These are phyloP conservation scores for Exophiala phaeomuriformis DNA, from an alignment of 2,329 filamentous ascomycete species.

Conservation along the genomic window DNA sequence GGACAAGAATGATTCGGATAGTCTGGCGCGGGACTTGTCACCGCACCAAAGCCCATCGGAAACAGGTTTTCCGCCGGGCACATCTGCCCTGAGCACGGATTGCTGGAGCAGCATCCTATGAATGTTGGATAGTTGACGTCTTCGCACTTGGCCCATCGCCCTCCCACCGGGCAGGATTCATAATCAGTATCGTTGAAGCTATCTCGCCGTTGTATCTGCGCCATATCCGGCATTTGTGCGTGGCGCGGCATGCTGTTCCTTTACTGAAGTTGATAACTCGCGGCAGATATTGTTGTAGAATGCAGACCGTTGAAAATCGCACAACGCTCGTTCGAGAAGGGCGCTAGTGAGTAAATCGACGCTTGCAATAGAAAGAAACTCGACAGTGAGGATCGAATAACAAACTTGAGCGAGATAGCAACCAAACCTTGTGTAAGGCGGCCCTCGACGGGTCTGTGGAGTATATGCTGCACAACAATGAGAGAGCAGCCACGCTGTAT, in stretches of 20 bases:
- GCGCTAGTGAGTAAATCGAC: background rate
- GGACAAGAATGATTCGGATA: conserved; percentile 19
- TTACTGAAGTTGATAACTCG: too few relatives aligned
- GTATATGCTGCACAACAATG: background rate
- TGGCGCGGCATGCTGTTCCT: too few relatives aligned
- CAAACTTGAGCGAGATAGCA: background rate
- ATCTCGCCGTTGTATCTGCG: conserved; percentile 8
- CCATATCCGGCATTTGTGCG: background rate
- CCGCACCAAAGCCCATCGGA: conserved; percentile 15
- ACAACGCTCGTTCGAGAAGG: too few relatives aligned
- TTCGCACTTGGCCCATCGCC: conserved; percentile 26
- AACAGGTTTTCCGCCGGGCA: conserved; percentile 8
- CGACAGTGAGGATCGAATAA: background rate
- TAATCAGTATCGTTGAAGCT: conserved; percentile 12
- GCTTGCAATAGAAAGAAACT: background rate
- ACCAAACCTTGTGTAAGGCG: background rate
- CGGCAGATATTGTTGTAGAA: too few relatives aligned
- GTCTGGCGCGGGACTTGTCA: conserved; percentile 12
- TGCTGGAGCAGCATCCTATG: conserved; percentile 28
- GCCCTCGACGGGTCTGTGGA: background rate
- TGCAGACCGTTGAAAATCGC: too few relatives aligned
- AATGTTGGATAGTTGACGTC: conserved; percentile 24
- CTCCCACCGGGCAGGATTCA: conserved; percentile 24
- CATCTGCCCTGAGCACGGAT: conserved; percentile 24
- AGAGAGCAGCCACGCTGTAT: too few relatives aligned